These are phyloP conservation scores for Podaxis sp. DNA, from an alignment of 768 basidiomycete genomes.

Conservation along the genomic window DNA sequence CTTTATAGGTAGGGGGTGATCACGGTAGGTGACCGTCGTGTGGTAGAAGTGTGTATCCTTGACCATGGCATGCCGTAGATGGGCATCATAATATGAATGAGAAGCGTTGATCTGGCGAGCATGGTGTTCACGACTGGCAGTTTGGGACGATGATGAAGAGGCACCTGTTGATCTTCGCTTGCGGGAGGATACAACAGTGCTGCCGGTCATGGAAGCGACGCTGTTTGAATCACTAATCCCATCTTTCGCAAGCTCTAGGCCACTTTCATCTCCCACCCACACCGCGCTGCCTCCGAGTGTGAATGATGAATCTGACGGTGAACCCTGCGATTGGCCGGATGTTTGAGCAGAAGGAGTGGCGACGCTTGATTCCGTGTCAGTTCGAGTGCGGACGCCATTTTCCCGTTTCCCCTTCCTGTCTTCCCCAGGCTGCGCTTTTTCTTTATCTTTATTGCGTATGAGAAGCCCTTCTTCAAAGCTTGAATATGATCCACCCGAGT, in stretches of 20 bases:
- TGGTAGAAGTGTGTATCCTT: slow-evolving; percentile 96
- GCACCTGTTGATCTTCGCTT: slow-evolving; percentile 68
- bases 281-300: slow-evolving; percentile 77
- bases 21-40: slow-evolving; percentile 79
- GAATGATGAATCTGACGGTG: slow-evolving; percentile 72
- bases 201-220: slow-evolving; percentile 32
- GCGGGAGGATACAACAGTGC: slow-evolving; percentile 38
- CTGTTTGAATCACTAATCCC: slow-evolving; percentile 37
- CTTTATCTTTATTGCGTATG: slow-evolving; percentile 33
- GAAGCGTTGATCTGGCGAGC: slow-evolving; percentile 30
- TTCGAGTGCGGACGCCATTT: slow-evolving; percentile 22
- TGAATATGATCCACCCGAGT: slow-evolving; percentile 57
- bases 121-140: slow-evolving; percentile 35
- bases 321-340: slow-evolving; percentile 34
- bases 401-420: slow-evolving; percentile 31
- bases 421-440: slow-evolving; percentile 25
- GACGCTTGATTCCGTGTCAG: slow-evolving; percentile 35
- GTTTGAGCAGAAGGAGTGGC: slow-evolving; percentile 24
- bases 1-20: slow-evolving; percentile 82
- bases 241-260: slow-evolving; percentile 45
- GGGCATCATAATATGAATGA: slow-evolving; percentile 41
- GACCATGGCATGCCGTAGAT: slow-evolving; percentile 42
- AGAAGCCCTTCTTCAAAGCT: slow-evolving; percentile 70
- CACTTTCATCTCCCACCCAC: slow-evolving; percentile 79
- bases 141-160: slow-evolving; percentile 67